phyloP scores from a whole-genome alignment of 2,329 filamentous ascomycete species.

The Cladophialophora chaetospira region DNA sequence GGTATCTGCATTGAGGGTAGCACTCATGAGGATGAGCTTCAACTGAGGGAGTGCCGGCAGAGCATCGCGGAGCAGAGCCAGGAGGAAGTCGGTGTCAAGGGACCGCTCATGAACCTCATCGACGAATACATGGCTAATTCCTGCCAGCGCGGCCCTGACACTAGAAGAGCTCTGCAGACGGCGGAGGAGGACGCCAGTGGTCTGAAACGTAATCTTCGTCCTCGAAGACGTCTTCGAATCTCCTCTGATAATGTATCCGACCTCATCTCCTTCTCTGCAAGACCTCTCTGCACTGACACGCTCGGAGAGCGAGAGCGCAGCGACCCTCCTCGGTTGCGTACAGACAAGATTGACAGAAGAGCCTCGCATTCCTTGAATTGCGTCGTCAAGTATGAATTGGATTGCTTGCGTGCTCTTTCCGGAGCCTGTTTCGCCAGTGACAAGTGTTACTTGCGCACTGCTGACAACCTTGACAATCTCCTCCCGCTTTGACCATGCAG shows the following conservation, averaged over 20 bases:
- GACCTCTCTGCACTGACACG: constrained; percentile 92
- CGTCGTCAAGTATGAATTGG: constrained; percentile 90
- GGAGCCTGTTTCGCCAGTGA: constrained; percentile 94
- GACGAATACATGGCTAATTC: constrained; percentile 92
- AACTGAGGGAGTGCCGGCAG: constrained; percentile 73
- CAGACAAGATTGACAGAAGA: constrained; percentile 85
- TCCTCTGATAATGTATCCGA: constrained; percentile 89
- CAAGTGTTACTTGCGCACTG: constrained; percentile 85
- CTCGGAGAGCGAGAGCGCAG: constrained; percentile 89
- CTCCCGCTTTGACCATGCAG: constrained; percentile 83
- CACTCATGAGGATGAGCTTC: constrained; percentile 93
- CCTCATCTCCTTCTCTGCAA: constrained; percentile 76
- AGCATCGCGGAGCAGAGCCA: constrained; percentile 84
- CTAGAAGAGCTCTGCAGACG: constrained; percentile 65
- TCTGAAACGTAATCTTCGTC: constrained; percentile 94
- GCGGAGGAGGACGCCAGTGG: constrained; percentile 87
- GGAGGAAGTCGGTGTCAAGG: constrained; percentile 89
- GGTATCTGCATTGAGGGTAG: constrained; percentile 83
- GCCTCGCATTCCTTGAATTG: constrained; percentile 76
- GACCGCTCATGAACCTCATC: constrained; percentile 97
- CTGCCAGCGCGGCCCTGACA: constrained; percentile 72
- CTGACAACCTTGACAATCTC: constrained; percentile 74
- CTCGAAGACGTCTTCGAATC: constrained; percentile 75
- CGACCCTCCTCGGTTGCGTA: constrained; percentile 92
- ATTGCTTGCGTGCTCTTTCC: constrained; percentile 97